Percentiles rank a stretch among this genome's conserved stretches.
Evolutionary conservation across 2,329 filamentous ascomycete species (phyloP).

Genomic region (Plectosphaerella plurivora): DNA sequence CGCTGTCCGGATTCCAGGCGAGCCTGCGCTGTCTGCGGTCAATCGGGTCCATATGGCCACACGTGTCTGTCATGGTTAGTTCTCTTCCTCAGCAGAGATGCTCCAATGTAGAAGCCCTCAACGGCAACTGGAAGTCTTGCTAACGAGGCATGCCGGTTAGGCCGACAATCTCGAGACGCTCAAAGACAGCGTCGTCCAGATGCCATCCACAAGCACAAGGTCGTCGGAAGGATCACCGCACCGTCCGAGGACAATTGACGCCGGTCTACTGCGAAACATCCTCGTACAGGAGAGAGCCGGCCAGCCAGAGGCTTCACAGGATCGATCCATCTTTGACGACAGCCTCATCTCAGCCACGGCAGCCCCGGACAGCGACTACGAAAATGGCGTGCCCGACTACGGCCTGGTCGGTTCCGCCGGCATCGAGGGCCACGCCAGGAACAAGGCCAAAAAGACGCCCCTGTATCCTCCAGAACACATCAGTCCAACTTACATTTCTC

Average conservation of each 20-base stretch:
- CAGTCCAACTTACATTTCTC: slow-evolving; percentile 2
- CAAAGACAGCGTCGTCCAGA: slow-evolving; percentile 16
- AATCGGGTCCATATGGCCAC: slow-evolving; percentile 19
- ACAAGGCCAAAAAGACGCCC: slow-evolving; percentile 25
- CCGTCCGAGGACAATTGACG: slow-evolving; percentile 19
- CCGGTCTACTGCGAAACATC: slow-evolving; percentile 28
- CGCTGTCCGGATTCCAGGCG: slow-evolving; percentile 19
- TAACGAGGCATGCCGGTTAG: slow-evolving; percentile 4
- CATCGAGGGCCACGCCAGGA: slow-evolving; percentile 28
- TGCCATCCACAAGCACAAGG: no score
- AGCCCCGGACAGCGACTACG: slow-evolving; percentile 3
- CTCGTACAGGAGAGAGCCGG: slow-evolving; percentile 29
- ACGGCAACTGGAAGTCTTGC: no score
- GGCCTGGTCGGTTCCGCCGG: slow-evolving; percentile 30
- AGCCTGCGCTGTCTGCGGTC: slow-evolving; percentile 17
- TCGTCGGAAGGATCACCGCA: no score
- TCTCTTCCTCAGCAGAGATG: no score
- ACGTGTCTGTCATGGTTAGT: slow-evolving; percentile 18
- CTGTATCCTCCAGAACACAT: slow-evolving; percentile 27
- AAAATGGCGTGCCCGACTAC: slow-evolving; percentile 21
- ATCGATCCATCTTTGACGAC: slow-evolving; percentile 18
- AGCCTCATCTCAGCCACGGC: slow-evolving; percentile 5
- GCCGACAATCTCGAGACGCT: slow-evolving; percentile 22
- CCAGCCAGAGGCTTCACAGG: slow-evolving; percentile 12
- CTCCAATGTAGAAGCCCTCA: rapidly evolving